These are phyloP conservation scores for Pisolithus albus DNA, from an alignment of 768 basidiomycete genomes.

Conservation along the genomic window DNA sequence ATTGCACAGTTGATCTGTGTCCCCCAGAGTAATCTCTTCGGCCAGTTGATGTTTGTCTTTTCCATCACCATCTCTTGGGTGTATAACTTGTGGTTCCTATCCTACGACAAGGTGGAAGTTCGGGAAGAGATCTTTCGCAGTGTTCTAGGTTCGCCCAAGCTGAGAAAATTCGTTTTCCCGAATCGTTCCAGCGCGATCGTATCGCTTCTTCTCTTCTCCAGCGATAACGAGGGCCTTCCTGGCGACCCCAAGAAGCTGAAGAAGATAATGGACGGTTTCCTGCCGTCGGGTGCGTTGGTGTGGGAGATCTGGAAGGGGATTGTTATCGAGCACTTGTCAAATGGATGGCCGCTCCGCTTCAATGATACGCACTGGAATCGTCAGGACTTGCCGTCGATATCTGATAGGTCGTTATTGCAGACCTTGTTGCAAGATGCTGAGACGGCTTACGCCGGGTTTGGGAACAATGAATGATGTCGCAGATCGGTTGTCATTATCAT, in stretches of 20 bases:
- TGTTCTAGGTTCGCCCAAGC: background rate
- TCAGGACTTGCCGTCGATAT: too few relatives aligned
- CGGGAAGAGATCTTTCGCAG: conserved; percentile 5
- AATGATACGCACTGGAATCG: too few relatives aligned
- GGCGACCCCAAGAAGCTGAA: background rate
- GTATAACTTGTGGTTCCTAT: conserved; percentile 24
- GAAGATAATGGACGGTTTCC: too few relatives aligned
- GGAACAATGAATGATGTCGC: too few relatives aligned
- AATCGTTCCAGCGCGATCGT: conserved; percentile 8
- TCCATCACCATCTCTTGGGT: conserved; percentile 19
- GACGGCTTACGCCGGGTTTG: too few relatives aligned
- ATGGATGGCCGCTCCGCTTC: background rate
- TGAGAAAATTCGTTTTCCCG: conserved; percentile 8
- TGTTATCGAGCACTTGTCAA: background rate
- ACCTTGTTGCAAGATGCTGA: background rate
- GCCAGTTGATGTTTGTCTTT: too few relatives aligned
- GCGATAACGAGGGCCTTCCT: background rate
- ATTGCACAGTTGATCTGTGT: too few relatives aligned
- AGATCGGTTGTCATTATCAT: too few relatives aligned
- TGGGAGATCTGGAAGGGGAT: too few relatives aligned
- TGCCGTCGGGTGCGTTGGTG: too few relatives aligned
- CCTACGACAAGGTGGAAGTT: conserved; percentile 24
- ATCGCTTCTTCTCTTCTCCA: conserved; percentile 7
- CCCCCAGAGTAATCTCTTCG: too few relatives aligned
- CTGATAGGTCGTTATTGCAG: background rate